A percentile compares a stretch with the other conserved stretches of the same genome.
Evolutionary conservation across 2,329 filamentous ascomycete species (phyloP).

Genomic region (Tolypocladium sp.): DNA sequence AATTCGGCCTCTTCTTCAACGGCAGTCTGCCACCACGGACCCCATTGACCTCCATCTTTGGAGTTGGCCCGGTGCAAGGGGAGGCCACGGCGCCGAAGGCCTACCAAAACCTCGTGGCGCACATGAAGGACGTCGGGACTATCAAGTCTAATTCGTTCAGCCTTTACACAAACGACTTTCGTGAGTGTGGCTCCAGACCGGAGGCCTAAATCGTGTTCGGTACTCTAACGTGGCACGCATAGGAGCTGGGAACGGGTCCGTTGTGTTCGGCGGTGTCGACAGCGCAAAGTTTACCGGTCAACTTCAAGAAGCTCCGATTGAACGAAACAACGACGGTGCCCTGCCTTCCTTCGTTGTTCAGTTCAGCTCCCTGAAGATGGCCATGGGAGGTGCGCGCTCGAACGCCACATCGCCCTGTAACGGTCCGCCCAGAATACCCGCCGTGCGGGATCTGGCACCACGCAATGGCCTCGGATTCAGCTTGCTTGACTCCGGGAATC

Average conservation of each 20-base stretch:
- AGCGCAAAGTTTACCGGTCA: neutral
- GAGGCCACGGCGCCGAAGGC: neutral
- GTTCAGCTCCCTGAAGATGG: neutral
- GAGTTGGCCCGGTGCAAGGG: neutral
- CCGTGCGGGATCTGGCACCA: neutral
- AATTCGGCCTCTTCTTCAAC: neutral
- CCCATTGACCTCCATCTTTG: neutral
- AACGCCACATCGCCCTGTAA: neutral
- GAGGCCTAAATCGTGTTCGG: neutral
- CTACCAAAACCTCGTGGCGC: neutral
- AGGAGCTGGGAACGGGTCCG: neutral
- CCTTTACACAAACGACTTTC: neutral
- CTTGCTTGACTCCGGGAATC: neutral
- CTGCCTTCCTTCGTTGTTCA: neutral
- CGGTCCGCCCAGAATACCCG: neutral
- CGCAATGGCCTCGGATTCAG: neutral
- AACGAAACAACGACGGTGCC: neutral
- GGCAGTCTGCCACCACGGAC: neutral
- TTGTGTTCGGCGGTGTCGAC: constrained; percentile 2
- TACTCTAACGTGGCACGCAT: neutral
- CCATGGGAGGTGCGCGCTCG: neutral
- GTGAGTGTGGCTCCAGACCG: neutral
- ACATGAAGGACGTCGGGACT: neutral
- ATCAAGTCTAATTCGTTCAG: neutral
- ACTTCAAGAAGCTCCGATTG: neutral